Evolutionary conservation across 1,139 yeast species (phyloP).

Genomic region (Geotrichum macrosporum): DNA sequence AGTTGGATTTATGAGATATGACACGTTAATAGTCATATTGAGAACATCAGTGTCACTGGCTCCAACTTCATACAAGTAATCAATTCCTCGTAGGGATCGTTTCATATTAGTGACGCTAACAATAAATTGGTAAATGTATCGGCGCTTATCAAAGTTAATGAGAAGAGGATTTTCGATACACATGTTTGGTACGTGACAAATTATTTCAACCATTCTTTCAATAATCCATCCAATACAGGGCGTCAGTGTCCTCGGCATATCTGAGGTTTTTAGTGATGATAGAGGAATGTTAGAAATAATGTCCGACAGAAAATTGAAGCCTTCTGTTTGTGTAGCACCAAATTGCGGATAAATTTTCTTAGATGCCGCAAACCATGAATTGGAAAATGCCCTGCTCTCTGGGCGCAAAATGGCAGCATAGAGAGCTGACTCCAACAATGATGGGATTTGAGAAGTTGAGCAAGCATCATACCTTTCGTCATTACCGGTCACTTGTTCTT

Average conservation of each 20-base stretch:
- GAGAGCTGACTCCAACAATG: constrained; percentile 79
- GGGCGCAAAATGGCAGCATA: constrained; percentile 73
- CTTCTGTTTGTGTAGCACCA: constrained; percentile 15
- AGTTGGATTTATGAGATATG: constrained; percentile 34
- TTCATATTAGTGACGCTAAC: constrained; percentile 48
- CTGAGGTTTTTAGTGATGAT: constrained; percentile 12
- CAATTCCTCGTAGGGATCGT: constrained; percentile 14
- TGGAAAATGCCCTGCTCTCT: constrained; percentile 65
- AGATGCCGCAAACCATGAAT: constrained; percentile 62
- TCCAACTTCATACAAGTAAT: constrained; percentile 10
- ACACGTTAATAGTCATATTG: constrained; percentile 24
- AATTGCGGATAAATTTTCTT: constrained; percentile 35
- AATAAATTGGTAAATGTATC: constrained; percentile 54
- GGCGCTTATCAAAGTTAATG: constrained; percentile 63
- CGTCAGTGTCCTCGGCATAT: constrained; percentile 39
- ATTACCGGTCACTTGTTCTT: constrained; percentile 25
- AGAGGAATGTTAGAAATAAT: constrained; percentile 42
- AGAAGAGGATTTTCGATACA: constrained; percentile 53
- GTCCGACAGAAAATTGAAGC: constrained; percentile 25
- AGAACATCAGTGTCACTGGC: constrained; percentile 2
- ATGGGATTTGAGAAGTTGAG: constrained; percentile 61
- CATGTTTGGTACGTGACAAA: constrained; percentile 65
- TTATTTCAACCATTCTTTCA: constrained; percentile 57
- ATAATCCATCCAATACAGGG: constrained; percentile 85
- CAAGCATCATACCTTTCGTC: constrained; percentile 24